Conservation (phyloP, 2,329 filamentous ascomycete species). For the Ramularia endophylla region DNA sequence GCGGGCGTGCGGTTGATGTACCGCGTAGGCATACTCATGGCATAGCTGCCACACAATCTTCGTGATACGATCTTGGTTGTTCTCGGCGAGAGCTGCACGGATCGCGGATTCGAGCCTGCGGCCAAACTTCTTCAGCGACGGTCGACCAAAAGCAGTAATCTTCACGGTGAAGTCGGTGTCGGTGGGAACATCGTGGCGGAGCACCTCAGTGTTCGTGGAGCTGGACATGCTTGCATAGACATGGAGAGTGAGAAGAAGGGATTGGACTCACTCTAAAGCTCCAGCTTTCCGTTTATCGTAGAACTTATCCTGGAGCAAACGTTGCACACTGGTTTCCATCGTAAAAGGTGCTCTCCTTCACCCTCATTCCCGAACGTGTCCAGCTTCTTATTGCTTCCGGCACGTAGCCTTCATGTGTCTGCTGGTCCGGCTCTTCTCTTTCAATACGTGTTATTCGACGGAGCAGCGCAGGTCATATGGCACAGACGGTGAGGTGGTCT, state of each 20-base stretch:
- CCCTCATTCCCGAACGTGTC: too few relatives aligned
- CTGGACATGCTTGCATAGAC: background rate
- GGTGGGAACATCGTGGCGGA: too few relatives aligned
- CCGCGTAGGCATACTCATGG: slow-evolving; percentile 95
- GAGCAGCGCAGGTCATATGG: too few relatives aligned
- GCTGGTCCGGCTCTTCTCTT: too few relatives aligned
- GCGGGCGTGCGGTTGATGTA: slow-evolving; percentile 91
- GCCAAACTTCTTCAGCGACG: slow-evolving; percentile 14
- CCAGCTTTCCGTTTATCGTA: slow-evolving; percentile 98
- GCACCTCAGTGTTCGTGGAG: background rate
- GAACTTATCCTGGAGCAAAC: slow-evolving; percentile 92
- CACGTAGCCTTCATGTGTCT: too few relatives aligned
- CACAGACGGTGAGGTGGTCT: too few relatives aligned
- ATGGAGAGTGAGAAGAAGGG: background rate
- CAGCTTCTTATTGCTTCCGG: too few relatives aligned
- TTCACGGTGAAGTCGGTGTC: slow-evolving; percentile 15
- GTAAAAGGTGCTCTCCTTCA: background rate
- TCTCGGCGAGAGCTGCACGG: slow-evolving; percentile 69
- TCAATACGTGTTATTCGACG: too few relatives aligned
- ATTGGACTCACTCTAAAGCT: slow-evolving; percentile 73
- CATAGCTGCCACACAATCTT: slow-evolving; percentile 93
- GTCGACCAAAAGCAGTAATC: slow-evolving; percentile 9
- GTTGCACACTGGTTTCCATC: slow-evolving; percentile 88
- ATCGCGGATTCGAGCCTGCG: slow-evolving; percentile 81
- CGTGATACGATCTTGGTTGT: slow-evolving; percentile 74